Conservation (phyloP, 2,329 filamentous ascomycete genomes). For the Pestalotiopsis sp. region DNA sequence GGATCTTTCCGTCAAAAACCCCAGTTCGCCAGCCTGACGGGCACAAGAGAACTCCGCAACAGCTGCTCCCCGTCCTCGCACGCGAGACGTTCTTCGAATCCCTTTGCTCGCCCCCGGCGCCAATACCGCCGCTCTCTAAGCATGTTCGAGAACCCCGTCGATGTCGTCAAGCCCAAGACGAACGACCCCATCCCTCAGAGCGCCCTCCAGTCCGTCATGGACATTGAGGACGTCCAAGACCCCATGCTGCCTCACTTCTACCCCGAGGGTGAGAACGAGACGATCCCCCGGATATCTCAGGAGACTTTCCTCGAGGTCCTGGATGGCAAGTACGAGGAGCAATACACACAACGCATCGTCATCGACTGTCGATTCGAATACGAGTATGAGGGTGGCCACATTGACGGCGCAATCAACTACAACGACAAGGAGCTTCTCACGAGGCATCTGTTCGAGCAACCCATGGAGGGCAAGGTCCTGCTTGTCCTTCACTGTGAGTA, state of each 20-base stretch:
- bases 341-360: slow-evolving; percentile 81
- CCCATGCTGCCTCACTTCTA: slow-evolving; percentile 83
- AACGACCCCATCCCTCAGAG: slow-evolving; percentile 56
- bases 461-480: slow-evolving; percentile 71
- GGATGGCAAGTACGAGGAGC: slow-evolving; percentile 77
- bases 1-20: slow-evolving; percentile 66
- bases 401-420: slow-evolving; percentile 90
- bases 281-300: slow-evolving; percentile 83
- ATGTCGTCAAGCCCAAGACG: slow-evolving; percentile 81
- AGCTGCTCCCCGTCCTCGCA: slow-evolving; percentile 76
- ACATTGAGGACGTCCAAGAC: slow-evolving; percentile 76
- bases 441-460: slow-evolving; percentile 72
- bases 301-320: slow-evolving; percentile 84
- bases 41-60: slow-evolving; percentile 58
- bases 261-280: slow-evolving; percentile 78
- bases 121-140: slow-evolving; percentile 90
- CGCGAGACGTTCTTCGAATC: slow-evolving; percentile 72
- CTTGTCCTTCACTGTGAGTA: slow-evolving; percentile 98
- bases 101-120: slow-evolving; percentile 76
- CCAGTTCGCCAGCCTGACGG: slow-evolving; percentile 63
- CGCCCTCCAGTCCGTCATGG: slow-evolving; percentile 75
- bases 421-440: slow-evolving; percentile 93
- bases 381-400: slow-evolving; percentile 96
- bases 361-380: slow-evolving; percentile 99
- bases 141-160: slow-evolving; percentile 94